Conservation (phyloP, 768 basidiomycete species). For the Chiua virens region DNA sequence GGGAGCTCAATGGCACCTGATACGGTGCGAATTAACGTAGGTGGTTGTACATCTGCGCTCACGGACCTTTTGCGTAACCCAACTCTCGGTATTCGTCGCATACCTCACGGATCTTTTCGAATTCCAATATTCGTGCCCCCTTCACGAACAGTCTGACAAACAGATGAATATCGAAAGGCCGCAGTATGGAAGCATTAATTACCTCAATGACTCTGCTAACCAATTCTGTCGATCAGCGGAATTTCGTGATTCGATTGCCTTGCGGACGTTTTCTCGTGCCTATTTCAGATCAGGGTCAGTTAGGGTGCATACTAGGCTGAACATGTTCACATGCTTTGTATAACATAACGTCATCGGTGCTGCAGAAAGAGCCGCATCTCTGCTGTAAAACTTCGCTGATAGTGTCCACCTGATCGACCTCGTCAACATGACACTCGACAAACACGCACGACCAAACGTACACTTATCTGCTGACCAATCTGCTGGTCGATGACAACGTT, state of each 20-base stretch:
- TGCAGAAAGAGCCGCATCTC: constrained; percentile 96
- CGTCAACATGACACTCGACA: constrained; percentile 1
- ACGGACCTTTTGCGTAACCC: constrained; percentile 75
- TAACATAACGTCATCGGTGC: constrained; percentile 95
- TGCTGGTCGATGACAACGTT: constrained; percentile 98
- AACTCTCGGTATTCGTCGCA: constrained; percentile 88
- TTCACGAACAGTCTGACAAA: constrained; percentile 76
- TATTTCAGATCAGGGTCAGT: constrained; percentile 29
- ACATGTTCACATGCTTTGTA: constrained; percentile 69
- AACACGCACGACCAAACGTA: constrained; percentile 37
- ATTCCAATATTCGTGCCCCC: constrained; percentile 80
- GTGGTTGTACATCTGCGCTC: background rate
- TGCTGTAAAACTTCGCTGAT: constrained; percentile 94
- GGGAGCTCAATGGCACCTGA: constrained; percentile 85
- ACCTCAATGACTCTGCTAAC: constrained; percentile 88
- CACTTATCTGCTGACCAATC: constrained; percentile 94
- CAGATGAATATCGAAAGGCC: constrained; percentile 3
- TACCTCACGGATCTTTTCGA: constrained; percentile 83
- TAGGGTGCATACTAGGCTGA: background rate
- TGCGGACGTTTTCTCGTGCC: constrained; percentile 93
- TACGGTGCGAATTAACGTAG: background rate
- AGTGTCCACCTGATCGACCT: constrained; percentile 75
- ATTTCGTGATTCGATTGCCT: constrained; percentile 80
- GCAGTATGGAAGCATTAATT: constrained; percentile 11
- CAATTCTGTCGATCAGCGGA: constrained; percentile 72